A percentile compares a stretch with the other conserved stretches of the same genome.
Conservation (phyloP, 2,329 filamentous ascomycete genomes). For the Colletotrichum spinosum region DNA sequence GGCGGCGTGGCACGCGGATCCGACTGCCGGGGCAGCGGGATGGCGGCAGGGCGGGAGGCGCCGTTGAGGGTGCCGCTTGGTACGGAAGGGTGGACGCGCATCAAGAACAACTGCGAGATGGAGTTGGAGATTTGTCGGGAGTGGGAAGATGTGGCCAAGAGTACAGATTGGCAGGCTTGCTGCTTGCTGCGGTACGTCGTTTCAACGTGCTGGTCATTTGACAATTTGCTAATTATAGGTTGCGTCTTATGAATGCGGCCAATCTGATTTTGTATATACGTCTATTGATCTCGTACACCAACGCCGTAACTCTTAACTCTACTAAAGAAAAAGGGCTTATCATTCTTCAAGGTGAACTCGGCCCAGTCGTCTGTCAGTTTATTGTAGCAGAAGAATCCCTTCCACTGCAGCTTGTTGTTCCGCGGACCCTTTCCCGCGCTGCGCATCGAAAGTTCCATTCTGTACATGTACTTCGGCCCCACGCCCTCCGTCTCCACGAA, state of each 20-base stretch:
- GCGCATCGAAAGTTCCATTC: constrained; percentile 80
- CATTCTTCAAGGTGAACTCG: constrained; percentile 76
- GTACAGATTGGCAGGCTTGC: constrained; percentile 50
- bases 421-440: constrained; percentile 72
- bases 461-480: constrained; percentile 82
- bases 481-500: constrained; percentile 89
- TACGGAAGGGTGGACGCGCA: constrained; percentile 60
- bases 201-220: not conserved
- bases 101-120: constrained; percentile 62
- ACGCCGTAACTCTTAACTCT: constrained; percentile 72
- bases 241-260: not conserved
- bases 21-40: constrained; percentile 55
- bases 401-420: constrained; percentile 92
- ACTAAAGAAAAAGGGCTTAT: constrained; percentile 76
- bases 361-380: constrained; percentile 90
- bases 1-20: constrained; percentile 47
- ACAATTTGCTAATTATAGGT: not conserved
- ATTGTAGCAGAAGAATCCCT: constrained; percentile 92
- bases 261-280: not conserved
- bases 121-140: constrained; percentile 60
- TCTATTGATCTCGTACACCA: constrained; percentile 51
- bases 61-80: constrained; percentile 65
- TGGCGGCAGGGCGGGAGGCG: constrained; percentile 43
- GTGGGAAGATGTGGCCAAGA: constrained; percentile 61
- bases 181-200: not conserved